These are phyloP conservation scores for Cercophora newfieldiana DNA, from an alignment of 495 filamentous ascomycete genomes.

Conservation along the genomic window DNA sequence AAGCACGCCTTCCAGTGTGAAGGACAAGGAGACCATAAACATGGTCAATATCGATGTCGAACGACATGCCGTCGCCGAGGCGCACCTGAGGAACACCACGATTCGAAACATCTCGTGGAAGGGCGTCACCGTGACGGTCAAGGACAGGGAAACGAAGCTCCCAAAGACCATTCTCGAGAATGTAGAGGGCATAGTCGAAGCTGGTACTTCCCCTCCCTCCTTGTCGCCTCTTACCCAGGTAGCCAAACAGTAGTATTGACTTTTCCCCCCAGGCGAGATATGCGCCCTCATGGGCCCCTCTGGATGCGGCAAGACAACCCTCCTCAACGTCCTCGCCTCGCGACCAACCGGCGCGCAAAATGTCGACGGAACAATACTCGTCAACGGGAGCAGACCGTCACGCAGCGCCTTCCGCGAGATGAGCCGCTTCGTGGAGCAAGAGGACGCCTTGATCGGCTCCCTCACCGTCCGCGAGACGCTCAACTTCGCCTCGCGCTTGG, in stretches of 20 bases:
- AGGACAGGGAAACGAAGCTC: constrained; percentile 63
- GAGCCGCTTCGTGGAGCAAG: constrained; percentile 78
- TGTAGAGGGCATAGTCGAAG: constrained; percentile 53
- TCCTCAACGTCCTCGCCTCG: constrained; percentile 75
- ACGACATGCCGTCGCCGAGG: constrained; percentile 27
- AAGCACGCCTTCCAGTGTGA: constrained; percentile 16
- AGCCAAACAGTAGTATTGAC: neutral
- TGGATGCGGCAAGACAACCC: constrained; percentile 75
- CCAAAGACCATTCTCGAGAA: constrained; percentile 55
- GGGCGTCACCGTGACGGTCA: constrained; percentile 64
- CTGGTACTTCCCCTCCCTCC: constrained; percentile 32
- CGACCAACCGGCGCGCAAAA: constrained; percentile 54
- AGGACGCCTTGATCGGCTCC: constrained; percentile 76
- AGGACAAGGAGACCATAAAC: constrained; percentile 9
- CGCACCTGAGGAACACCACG: constrained; percentile 39
- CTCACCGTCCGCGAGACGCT: constrained; percentile 77
- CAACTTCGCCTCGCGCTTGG: constrained; percentile 75
- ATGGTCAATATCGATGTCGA: constrained; percentile 26
- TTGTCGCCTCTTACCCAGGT: neutral
- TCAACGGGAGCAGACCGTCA: constrained; percentile 56
- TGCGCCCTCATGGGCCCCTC: constrained; percentile 76
- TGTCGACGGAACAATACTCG: constrained; percentile 49
- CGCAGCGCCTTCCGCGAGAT: constrained; percentile 48
- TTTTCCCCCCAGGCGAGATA: constrained; percentile 60
- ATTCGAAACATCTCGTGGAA: constrained; percentile 58